Evolutionary conservation across 345 rosid genomes (phyloP), one percentile per base, ranked within the genome.

Genomic region (Salix exigua): DNA sequence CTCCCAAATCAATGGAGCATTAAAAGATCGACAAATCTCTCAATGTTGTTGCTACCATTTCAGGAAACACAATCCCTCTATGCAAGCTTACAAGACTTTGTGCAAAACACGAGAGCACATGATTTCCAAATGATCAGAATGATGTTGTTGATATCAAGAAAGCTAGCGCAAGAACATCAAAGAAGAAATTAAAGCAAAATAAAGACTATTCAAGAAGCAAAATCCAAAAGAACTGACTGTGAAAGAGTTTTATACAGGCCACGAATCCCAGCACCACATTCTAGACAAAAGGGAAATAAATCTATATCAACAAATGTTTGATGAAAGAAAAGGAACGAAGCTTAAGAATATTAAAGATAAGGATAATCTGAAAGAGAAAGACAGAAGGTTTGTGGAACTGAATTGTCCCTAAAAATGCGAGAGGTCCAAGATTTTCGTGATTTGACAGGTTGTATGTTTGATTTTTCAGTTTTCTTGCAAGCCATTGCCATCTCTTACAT

Each of bases 331-430:
- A 35, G 37, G 5, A 35, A 35, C 23, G 33, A 37, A 68, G 51
- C 26, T 37, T 63, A 3, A 44, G 1, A 10, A 10, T 40, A 40
- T 40, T 51, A n/a, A n/a, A 58, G 62, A 58, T n/a, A n/a, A 23
- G 14, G 4, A 58, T 3, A 23, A 9, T 5, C 21, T 30, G 50
- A n/a, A 68, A 46, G 40, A 65, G 50, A n/a, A n/a, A 53, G 0
- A 19, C 60, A 38, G 51, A 19, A 5, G 30, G 14, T 7, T 12
- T 3, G 48, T 40, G 30, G 21, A 40, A 11, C 26, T 40, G 50
- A n/a, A 23, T 2, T 5, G 53, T 38, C 44, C 77, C 79, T 69
- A 44, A 76, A 60, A 69, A 26, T 14, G 44, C 55, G 79, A 63
- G 73, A 61, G 40, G 28, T 50, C 79, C 6, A 21, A 40, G 44